Base-by-base conservation (phyloP, 73 alveolate genomes). In the Blepharisma stoltei region DNA sequence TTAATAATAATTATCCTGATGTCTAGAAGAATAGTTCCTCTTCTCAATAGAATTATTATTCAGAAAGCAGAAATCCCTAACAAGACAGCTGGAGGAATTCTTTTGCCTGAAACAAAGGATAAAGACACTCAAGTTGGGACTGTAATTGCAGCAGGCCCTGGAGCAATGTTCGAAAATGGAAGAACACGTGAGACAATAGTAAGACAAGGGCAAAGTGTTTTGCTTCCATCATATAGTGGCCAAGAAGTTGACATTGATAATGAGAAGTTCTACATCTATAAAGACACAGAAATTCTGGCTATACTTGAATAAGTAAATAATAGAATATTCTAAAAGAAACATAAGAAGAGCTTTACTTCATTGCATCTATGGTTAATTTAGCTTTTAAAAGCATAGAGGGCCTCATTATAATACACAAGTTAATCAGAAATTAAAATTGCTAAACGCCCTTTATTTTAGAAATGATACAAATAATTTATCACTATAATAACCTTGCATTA, bases 171-270 rank as follows among this genome's bases (percentile, higher is more conserved):
- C 76, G 90, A 86, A 6, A 65, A 86, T n/a, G 94, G 94, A 5
- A 76, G 60, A 25, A 60, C 50, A 27, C 25, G 88, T 6, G 78
- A 73, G 0, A 65, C 70, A 48, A 37, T 54, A 38, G 88, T 86
- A 38, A 82, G 83, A 52, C 83, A 71, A 21, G 94, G 94, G 6
- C 88, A 86, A 65, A 71, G 79, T 49, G 94, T 86, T 6, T 67
- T 86, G 37, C 88, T 86, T 66, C 94, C 94, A 6, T 84, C 81
- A 41, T 78, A 86, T 68, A 79, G 86, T 11, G 94, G 94, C 5
- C 52, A 43, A 54, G 87, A 83, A 49, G 67, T 86, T 6, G 54
- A 78, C 7, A 46, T 86, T 18, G 90, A 70, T n/a, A 83, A 83
- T 44, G 81, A 83, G 47, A 46, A 69, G 38, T 77, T 76, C 60